These are phyloP conservation scores for Colletotrichum chrysophilum DNA, from an alignment of 2,329 filamentous ascomycete genomes.

Conservation along the genomic window DNA sequence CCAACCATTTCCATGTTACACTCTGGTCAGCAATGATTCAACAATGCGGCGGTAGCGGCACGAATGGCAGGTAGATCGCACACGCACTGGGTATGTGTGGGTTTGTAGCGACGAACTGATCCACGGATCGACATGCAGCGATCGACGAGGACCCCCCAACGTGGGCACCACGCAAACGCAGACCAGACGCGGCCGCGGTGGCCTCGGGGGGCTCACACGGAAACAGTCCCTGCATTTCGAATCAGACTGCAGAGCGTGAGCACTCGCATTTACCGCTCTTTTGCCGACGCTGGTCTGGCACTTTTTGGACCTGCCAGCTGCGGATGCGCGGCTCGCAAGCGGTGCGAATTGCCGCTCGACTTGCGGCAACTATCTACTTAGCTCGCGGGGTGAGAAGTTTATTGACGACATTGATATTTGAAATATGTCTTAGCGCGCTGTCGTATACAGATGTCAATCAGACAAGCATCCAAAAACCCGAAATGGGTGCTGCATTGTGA, in stretches of 20 bases:
- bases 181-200: background rate
- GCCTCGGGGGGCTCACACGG: background rate
- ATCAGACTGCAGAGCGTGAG: background rate
- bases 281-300: background rate
- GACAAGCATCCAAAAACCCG: background rate
- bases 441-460: background rate
- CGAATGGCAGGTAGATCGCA: background rate
- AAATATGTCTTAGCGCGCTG: background rate
- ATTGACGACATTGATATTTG: background rate
- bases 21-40: background rate
- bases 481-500: background rate
- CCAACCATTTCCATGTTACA: background rate
- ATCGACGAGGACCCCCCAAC: conserved; percentile 1
- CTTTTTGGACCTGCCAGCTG: background rate
- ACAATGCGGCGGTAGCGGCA: background rate
- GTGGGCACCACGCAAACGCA: background rate
- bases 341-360: background rate
- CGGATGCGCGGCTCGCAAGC: background rate
- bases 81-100: background rate
- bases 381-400: background rate
- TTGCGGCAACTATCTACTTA: background rate
- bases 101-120: background rate
- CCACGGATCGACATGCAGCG: conserved; percentile 9
- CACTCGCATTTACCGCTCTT: background rate
- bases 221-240: background rate